Evolutionary conservation across 495 filamentous ascomycete genomes (phyloP), one percentile per base, ranked within the genome.

Genomic region (Penicillium argentinense): DNA sequence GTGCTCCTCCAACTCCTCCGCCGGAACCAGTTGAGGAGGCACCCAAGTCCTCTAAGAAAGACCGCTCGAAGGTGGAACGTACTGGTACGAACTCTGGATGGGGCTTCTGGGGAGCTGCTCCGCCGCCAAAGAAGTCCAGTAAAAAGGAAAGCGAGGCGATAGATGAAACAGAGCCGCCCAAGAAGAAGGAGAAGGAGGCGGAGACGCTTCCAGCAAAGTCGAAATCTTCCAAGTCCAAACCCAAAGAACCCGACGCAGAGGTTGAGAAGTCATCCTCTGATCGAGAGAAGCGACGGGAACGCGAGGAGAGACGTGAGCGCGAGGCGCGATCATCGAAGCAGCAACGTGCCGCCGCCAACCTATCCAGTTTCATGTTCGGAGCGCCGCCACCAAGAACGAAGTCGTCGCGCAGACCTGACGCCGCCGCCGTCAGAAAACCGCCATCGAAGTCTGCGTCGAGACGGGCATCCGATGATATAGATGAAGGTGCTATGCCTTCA

Each of bases 21-120:
- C 76, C 74, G 22, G 77, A 81, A 44, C 62, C 69, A 9, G 65
- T 56, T 4, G 64, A 69, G 40, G 24, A 45, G 3, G 47, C 72
- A 24, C 60, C 68, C 3, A 76, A 73, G 37, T 59, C 74, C 2
- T 66, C 63, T 9, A 83, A 79, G 60, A 85, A 83, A 49, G 82
- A 84, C 43, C 81, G 82, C 13, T 53, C 80, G 11, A 73, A 75
- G 28, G 70, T 79, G 22, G 79, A 81, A 34, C 77, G 77, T 19
- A 65, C 69, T 9, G 50, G 68, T 19, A 71, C 63, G 19, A 58
- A 61, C 8, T 62, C 70, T 5, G 77, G 78, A 16, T 85, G 82
- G 82, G 80, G 78, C 18, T 78, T 82, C 64, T 83, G 77, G 76
- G 76, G 71, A 36, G 66, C 74, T 5, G 65, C 74, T 12, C 63